Conservation (phyloP, 148 eudicot genomes). For the Camellia granthamiana region DNA sequence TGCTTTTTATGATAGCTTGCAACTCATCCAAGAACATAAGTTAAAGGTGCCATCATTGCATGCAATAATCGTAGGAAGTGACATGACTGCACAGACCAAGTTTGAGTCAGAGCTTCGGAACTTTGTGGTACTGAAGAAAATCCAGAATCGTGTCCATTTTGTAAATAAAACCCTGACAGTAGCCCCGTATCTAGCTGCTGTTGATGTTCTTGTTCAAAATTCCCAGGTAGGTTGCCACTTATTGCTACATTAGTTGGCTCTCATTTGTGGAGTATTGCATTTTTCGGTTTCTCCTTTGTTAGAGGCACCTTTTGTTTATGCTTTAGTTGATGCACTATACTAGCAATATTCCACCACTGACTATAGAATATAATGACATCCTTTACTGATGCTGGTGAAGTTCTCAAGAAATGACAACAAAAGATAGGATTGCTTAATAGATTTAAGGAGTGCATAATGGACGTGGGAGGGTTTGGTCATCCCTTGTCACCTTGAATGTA, state of each 20-base stretch:
- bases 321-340: neutral
- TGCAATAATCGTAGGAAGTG: constrained; percentile 93
- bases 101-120: constrained; percentile 81
- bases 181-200: constrained; percentile 83
- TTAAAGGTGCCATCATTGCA: constrained; percentile 82
- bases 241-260: neutral
- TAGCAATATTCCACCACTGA: neutral
- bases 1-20: constrained; percentile 80
- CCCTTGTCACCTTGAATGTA: constrained; percentile 7
- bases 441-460: neutral
- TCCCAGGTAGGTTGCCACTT: constrained; percentile 58
- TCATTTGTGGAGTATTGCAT: neutral
- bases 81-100: constrained; percentile 85
- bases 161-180: constrained; percentile 88
- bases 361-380: neutral
- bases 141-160: constrained; percentile 81
- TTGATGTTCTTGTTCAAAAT: constrained; percentile 94
- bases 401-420: neutral
- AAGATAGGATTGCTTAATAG: neutral
- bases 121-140: constrained; percentile 64
- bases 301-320: neutral
- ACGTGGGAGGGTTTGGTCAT: neutral
- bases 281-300: neutral
- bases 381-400: neutral
- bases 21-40: constrained; percentile 67